These are phyloP conservation scores for Pichia manshurica DNA, from an alignment of 805 yeast genomes.

Conservation along the genomic window DNA sequence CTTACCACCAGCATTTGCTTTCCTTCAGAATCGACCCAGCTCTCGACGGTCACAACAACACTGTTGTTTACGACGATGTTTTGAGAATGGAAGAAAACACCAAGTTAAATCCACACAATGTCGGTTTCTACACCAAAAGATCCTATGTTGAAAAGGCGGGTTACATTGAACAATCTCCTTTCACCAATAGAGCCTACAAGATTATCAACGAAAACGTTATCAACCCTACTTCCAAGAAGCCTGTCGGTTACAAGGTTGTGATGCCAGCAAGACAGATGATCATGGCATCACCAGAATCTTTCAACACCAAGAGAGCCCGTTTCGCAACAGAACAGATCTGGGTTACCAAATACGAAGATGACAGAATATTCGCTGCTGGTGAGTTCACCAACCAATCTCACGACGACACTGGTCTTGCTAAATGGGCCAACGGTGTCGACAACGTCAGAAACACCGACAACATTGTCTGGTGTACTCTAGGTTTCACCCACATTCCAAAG, in stretches of 20 bases:
- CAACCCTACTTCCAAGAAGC: conserved; percentile 62
- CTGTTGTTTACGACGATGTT: conserved; percentile 67
- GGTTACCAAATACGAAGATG: conserved; percentile 74
- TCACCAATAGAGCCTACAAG: conserved; percentile 68
- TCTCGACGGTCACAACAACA: conserved; percentile 72
- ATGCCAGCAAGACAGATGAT: conserved; percentile 76
- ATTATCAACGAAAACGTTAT: conserved; percentile 67
- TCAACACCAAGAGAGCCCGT: conserved; percentile 63
- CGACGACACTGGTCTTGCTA: conserved; percentile 61
- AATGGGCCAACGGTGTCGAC: conserved; percentile 65
- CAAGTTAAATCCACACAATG: conserved; percentile 56
- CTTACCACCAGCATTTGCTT: conserved; percentile 77
- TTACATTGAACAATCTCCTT: conserved; percentile 65
- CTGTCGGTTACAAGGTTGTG: conserved; percentile 70
- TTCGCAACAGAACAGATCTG: conserved; percentile 75
- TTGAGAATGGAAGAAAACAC: conserved; percentile 52
- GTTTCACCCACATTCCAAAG: conserved; percentile 76
- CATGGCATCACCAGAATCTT: conserved; percentile 57
- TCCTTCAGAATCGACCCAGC: conserved; percentile 80
- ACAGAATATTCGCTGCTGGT: conserved; percentile 74
- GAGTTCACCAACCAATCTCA: conserved; percentile 81
- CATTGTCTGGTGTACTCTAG: conserved; percentile 78
- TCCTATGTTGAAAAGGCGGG: conserved; percentile 66
- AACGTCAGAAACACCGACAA: conserved; percentile 67
- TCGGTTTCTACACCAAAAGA: conserved; percentile 64